Evolutionary conservation across 805 yeast species (phyloP).

Genomic region (Jamesozyma jinghongensis): DNA sequence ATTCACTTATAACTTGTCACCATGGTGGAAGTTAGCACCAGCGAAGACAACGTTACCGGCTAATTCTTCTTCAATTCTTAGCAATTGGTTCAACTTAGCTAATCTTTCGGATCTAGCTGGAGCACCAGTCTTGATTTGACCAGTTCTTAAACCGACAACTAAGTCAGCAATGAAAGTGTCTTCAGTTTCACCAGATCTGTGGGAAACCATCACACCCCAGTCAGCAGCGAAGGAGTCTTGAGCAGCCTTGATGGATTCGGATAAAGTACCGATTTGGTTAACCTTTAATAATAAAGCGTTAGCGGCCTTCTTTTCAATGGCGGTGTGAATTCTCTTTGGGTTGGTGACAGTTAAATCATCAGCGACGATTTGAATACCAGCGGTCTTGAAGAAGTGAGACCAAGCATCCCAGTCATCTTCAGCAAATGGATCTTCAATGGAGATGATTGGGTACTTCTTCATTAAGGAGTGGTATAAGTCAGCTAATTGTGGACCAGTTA

Average conservation of each 20-base stretch:
- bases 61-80: slow-evolving; percentile 96
- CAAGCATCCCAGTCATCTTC: slow-evolving; percentile 99
- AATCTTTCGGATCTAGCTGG: slow-evolving; percentile 99
- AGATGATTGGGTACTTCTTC: slow-evolving; percentile 91
- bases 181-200: slow-evolving; percentile 85
- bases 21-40: slow-evolving; percentile 75
- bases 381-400: slow-evolving; percentile 71
- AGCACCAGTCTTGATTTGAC: slow-evolving; percentile 99
- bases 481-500: slow-evolving; percentile 79
- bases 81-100: slow-evolving; percentile 96
- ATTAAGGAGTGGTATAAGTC: slow-evolving; percentile 68
- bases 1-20: slow-evolving; percentile 31
- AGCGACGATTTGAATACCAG: slow-evolving; percentile 83
- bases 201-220: slow-evolving; percentile 46
- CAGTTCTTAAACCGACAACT: slow-evolving; percentile 93
- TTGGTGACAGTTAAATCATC: slow-evolving; percentile 98
- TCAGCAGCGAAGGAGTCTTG: slow-evolving; percentile 85
- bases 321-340: slow-evolving; percentile 87
- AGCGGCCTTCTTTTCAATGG: slow-evolving; percentile 93
- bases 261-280: slow-evolving; percentile 93
- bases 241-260: slow-evolving; percentile 96
- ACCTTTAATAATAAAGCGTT: slow-evolving; percentile 92
- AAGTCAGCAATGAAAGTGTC: slow-evolving; percentile 97
- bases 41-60: slow-evolving; percentile 96
- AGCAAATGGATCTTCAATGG: slow-evolving; percentile 97